These are phyloP conservation scores for Saururus chinensis DNA, from an alignment of 164 flowering plant species.

Conservation along the genomic window DNA sequence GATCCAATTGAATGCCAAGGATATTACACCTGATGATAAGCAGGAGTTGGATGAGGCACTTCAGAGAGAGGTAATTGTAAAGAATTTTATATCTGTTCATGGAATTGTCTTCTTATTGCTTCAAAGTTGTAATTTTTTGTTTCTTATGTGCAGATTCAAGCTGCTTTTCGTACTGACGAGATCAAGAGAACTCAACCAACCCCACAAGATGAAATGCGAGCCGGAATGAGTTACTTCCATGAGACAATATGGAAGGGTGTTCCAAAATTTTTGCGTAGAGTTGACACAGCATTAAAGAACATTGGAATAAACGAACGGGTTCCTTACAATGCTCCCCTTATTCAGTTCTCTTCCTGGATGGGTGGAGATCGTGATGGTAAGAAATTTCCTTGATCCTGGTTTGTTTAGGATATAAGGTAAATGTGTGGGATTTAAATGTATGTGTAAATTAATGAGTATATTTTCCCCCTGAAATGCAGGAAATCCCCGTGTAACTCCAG, in stretches of 20 bases:
- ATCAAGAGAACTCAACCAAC: constrained; percentile 94
- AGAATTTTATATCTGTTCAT: background rate
- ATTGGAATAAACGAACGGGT: constrained; percentile 90
- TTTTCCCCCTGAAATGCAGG: constrained; percentile 32
- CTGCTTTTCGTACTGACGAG: constrained; percentile 97
- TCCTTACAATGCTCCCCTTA: constrained; percentile 95
- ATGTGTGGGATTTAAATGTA: background rate
- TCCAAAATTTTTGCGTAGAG: constrained; percentile 85
- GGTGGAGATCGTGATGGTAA: constrained; percentile 99
- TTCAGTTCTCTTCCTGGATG: constrained; percentile 99
- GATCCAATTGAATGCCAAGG: constrained; percentile 84
- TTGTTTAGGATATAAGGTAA: background rate
- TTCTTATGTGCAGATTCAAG: constrained; percentile 67
- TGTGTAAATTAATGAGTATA: background rate
- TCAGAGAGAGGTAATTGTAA: constrained; percentile 72
- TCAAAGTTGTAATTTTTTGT: background rate
- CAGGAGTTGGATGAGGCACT: constrained; percentile 98
- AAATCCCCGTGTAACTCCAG: constrained; percentile 97
- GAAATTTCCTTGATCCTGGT: background rate
- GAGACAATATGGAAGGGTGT: constrained; percentile 99
- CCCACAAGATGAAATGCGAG: constrained; percentile 99
- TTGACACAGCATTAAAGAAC: constrained; percentile 96
- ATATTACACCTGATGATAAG: constrained; percentile 97
- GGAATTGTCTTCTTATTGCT: background rate
- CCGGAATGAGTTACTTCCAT: constrained; percentile 99